These are phyloP conservation scores for Aristolochia contorta DNA, from an alignment of 164 flowering plant species.

Conservation along the genomic window DNA sequence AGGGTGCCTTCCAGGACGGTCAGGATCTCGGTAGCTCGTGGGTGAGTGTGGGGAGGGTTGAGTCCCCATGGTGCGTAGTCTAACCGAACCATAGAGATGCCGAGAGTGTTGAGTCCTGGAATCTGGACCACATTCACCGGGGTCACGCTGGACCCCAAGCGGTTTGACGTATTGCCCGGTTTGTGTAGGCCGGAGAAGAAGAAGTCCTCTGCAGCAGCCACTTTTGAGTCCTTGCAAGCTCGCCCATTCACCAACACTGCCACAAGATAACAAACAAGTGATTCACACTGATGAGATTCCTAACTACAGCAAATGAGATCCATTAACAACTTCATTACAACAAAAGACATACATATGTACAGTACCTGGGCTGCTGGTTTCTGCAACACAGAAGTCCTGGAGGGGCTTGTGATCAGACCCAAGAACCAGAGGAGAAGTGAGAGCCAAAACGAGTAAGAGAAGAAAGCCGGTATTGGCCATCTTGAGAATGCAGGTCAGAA, in stretches of 20 bases:
- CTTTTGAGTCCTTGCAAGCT: conserved; percentile 11
- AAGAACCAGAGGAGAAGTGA: neutral
- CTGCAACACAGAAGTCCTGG: conserved; percentile 10
- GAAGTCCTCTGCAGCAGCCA: conserved; percentile 11
- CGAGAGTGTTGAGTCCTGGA: conserved; percentile 5
- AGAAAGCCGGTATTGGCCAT: neutral
- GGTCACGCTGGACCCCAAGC: conserved; percentile 1
- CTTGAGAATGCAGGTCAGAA: no score
- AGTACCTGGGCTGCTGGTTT: conserved; percentile 2
- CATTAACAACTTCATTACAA: no score
- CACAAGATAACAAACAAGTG: neutral
- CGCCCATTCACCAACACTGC: conserved; percentile 10
- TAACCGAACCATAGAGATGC: conserved; percentile 1
- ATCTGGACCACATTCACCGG: conserved; percentile 1
- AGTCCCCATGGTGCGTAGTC: conserved; percentile 2
- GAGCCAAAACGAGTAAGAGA: neutral
- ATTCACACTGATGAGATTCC: neutral
- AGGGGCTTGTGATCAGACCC: conserved; percentile 1
- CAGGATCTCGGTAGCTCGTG: conserved; percentile 6
- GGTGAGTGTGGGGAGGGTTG: conserved; percentile 4
- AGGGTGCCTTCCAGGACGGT: conserved; percentile 3
- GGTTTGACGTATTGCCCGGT: conserved; percentile 10
- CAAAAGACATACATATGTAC: no score
- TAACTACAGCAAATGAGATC: neutral
- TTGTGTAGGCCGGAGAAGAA: conserved; percentile 8